Evolutionary conservation across 73 alveolate species (phyloP), one percentile per base, ranked within the genome.

Genomic region (Paraurostyla sp.): DNA sequence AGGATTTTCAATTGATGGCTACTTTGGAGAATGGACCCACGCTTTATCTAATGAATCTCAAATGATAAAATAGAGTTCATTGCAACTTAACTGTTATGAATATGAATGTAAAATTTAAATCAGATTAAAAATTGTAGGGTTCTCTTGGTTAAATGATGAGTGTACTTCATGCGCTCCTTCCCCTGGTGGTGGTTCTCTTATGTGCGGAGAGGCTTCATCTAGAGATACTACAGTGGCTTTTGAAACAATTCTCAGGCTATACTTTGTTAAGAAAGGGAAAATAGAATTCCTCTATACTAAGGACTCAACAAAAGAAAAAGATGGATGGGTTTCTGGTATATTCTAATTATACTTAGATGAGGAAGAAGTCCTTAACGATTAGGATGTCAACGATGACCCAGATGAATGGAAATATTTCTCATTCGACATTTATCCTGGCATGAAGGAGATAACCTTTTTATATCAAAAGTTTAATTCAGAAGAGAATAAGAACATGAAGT

Each of bases 401-500:
- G 58, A 27, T 54, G 89, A 78, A 38, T 83, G 92, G 92, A 83
- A 83, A 29, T 65, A 36, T 35, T 83, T 59, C 62, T 20, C 49
- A 7, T 65, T 23, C 20, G 92, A 83, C 6, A 62, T 83, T 0
- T 46, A 65, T 15, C 80, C 75, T 3, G 92, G 92, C 0, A 41
- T 42, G 76, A 42, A 54, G 38, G 89, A 78, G 80, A 15, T 54
- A 25, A 51, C 80, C 27, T 68, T 65, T 29, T 22, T 83, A 16
- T 83, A 83, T 69, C 49, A 83, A 38, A 83, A 83, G 52, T 83
- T n/a, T 49, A 83, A 68, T 29, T 18, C 51, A 15, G 73, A 63
- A 35, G 87, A 42, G 32, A 35, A 62, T 46, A n/a, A 59, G 25
- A 32, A 54, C 2, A 51, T 78, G 76, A n/a, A 22, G 9, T 36